Percentiles rank a stretch among this genome's conserved stretches.
Evolutionary conservation across 345 rosid species (phyloP).

Genomic region (Populus nigra): DNA sequence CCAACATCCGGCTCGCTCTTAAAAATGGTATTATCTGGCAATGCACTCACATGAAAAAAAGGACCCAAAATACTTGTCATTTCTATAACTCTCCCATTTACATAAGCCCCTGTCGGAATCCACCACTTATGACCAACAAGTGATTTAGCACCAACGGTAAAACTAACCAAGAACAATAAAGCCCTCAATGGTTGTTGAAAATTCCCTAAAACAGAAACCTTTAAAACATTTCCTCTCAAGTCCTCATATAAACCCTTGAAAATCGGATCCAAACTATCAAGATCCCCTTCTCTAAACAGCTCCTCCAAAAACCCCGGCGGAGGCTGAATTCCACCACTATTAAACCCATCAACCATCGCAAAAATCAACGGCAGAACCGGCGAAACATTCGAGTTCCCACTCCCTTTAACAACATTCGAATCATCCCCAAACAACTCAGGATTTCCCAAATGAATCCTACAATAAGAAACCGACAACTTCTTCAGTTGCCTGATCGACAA

Average conservation of each 20-base stretch:
- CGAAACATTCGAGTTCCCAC: slow-evolving; percentile 38
- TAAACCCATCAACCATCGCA: slow-evolving; percentile 57
- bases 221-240: slow-evolving; percentile 76
- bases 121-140: slow-evolving; percentile 90
- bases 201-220: slow-evolving; percentile 78
- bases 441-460: slow-evolving; percentile 69
- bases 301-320: slow-evolving; percentile 78
- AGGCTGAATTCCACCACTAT: slow-evolving; percentile 18
- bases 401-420: background rate
- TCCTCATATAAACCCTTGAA: slow-evolving; percentile 80
- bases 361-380: slow-evolving; percentile 69
- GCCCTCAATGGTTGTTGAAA: slow-evolving; percentile 90
- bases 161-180: slow-evolving; percentile 61
- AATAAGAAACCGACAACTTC: slow-evolving; percentile 70
- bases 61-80: slow-evolving; percentile 97
- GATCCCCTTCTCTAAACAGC: slow-evolving; percentile 73
- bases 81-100: slow-evolving; percentile 91
- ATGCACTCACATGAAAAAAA: slow-evolving; percentile 88
- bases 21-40: slow-evolving; percentile 77
- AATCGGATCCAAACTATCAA: slow-evolving; percentile 73
- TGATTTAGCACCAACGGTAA: slow-evolving; percentile 72
- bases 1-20: slow-evolving; percentile 97
- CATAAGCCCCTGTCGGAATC: slow-evolving; percentile 80
- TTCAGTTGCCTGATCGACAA: slow-evolving; percentile 53
- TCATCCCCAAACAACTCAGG: slow-evolving; percentile 52